Evolutionary conservation across 1,139 yeast species (phyloP).

Genomic region (Torulaspora globosa): DNA sequence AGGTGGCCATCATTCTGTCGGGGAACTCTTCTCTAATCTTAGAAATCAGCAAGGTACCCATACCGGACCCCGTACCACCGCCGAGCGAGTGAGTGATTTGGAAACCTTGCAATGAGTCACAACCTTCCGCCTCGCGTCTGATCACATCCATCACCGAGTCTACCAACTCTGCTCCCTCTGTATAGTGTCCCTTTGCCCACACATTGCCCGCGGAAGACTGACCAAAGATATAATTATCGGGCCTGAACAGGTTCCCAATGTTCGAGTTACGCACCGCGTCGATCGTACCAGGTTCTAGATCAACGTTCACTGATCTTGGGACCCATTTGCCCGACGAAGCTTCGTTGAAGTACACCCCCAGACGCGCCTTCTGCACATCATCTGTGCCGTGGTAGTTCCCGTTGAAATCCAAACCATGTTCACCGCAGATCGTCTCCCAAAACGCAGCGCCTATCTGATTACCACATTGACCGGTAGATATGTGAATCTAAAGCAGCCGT

Average conservation of each 20-base stretch:
- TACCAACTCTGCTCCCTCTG: constrained; percentile 91
- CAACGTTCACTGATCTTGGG: constrained; percentile 89
- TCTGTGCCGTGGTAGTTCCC: constrained; percentile 72
- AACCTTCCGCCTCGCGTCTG: constrained; percentile 89
- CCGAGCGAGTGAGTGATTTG: constrained; percentile 91
- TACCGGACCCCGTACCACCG: constrained; percentile 96
- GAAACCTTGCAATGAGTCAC: constrained; percentile 91
- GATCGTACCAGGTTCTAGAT: constrained; percentile 90
- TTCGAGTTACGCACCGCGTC: constrained; percentile 75
- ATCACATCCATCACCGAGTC: constrained; percentile 85
- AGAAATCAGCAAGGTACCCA: constrained; percentile 81
- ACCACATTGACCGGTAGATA: constrained; percentile 99
- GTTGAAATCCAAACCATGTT: constrained; percentile 84
- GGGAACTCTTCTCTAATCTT: constrained; percentile 85
- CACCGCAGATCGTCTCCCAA: constrained; percentile 97
- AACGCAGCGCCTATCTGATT: constrained; percentile 98
- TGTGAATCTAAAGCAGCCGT: constrained; percentile 51
- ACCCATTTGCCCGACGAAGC: constrained; percentile 84
- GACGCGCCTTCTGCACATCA: constrained; percentile 53
- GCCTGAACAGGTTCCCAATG: constrained; percentile 81
- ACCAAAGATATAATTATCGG: constrained; percentile 84
- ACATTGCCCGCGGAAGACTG: constrained; percentile 92
- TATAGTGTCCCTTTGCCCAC: constrained; percentile 96
- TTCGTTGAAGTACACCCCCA: constrained; percentile 51
- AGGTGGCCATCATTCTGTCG: constrained; percentile 94